phyloP scores from a whole-genome alignment of 371 early-diverging fungal genomes.

The Rhizopus sp. region DNA sequence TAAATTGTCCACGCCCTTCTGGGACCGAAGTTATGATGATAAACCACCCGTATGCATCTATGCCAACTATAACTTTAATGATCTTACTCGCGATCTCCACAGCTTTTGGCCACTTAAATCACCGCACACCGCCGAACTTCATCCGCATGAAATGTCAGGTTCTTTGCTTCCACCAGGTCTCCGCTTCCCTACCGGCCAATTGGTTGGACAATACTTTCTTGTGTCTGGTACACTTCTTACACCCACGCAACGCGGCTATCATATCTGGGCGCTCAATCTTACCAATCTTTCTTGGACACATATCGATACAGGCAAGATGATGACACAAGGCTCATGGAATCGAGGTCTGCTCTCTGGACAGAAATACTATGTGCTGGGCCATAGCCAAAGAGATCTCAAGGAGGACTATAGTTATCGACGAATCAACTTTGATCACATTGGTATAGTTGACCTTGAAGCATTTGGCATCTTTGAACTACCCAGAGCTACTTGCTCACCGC shows the following conservation, averaged over 20 bases:
- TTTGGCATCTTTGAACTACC: slow-evolving; percentile 62
- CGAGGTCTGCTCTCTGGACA: slow-evolving; percentile 68
- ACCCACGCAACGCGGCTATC: slow-evolving; percentile 62
- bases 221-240: slow-evolving; percentile 75
- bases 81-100: slow-evolving; percentile 74
- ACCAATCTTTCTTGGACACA: slow-evolving; percentile 65
- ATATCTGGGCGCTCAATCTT: slow-evolving; percentile 75
- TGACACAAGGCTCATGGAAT: slow-evolving; percentile 78
- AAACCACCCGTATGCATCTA: slow-evolving; percentile 61
- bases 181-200: slow-evolving; percentile 75
- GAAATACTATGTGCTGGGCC: slow-evolving; percentile 73
- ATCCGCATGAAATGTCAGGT: slow-evolving; percentile 65
- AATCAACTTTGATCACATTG: slow-evolving; percentile 67
- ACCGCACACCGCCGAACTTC: slow-evolving; percentile 24
- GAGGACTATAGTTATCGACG: slow-evolving; percentile 81
- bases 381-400: slow-evolving; percentile 64
- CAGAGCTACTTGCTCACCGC: slow-evolving; percentile 43
- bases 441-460: slow-evolving; percentile 68
- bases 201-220: slow-evolving; percentile 72
- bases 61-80: slow-evolving; percentile 80
- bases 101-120: slow-evolving; percentile 46
- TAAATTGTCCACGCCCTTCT: slow-evolving; percentile 14
- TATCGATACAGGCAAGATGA: slow-evolving; percentile 66
- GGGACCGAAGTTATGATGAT: slow-evolving; percentile 8
- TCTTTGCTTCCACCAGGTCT: slow-evolving; percentile 71